Evolutionary conservation across 352 stramenopile genomes (phyloP), one percentile per base, ranked within the genome.

Genomic region (Pythium aquatile): DNA sequence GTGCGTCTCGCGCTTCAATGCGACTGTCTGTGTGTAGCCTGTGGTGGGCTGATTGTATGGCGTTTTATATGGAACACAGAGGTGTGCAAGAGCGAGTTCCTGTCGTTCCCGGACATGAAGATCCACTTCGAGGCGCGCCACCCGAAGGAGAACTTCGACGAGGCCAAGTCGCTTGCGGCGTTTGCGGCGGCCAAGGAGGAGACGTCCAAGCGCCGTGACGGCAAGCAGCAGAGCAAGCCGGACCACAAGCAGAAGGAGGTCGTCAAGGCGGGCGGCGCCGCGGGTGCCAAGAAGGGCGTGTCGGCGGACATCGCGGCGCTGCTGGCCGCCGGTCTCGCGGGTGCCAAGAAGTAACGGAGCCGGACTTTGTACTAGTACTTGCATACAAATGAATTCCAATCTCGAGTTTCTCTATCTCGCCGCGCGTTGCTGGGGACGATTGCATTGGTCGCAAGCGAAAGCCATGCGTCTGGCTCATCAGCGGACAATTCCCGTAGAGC

Each of bases 301-400:
- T 55, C 29, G 48, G 48, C 10, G 26, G 48, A 55, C 48, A 28
- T 55, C n/a, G 29, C 48, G 48, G 26, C 26, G 48, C 26, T 39
- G 48, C 26, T 55, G 11, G 48, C 48, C 11, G 48, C 29, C 28
- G 48, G 26, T 39, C 48, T 55, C 17, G 48, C 29, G 1, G 44
- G 44, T 51, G 44, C 17, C 44, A 51, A 51, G 44, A 51, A 51
- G 44, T 51, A 51, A 51, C n/a, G 11, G 44, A 51, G 44, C 44
- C 44, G 44, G 44, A 51, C 44, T 28, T 51, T 51, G 44, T 51
- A 51, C 44, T 51, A 51, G 44, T 51, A 51, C 44, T 51, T 51
- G 44, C 44, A 51, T 51, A 51, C 44, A 51, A 17, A 29, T 51
- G 44, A 51, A 51, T 6, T 51, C 44, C 44, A 51, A 30, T 16